Evolutionary conservation across 495 filamentous ascomycete genomes (phyloP), one percentile per base, ranked within the genome.

Genomic region (Haplographium delicatum): DNA sequence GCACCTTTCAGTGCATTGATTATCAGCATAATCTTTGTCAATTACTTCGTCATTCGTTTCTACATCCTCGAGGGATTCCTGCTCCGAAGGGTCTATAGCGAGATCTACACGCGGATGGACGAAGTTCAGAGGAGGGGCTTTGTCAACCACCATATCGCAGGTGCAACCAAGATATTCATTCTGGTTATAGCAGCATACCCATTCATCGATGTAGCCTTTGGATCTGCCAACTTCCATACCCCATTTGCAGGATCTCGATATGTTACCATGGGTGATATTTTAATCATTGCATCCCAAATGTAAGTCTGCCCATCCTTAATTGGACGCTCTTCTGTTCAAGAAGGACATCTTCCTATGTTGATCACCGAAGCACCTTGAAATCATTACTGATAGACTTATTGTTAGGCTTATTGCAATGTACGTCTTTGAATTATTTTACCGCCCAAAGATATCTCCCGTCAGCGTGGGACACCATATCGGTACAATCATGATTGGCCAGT

Each of bases 111-210:
- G 0, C 18, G 56, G 3, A 59, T 75, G 28, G 61, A 60, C 40
- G 71, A 72, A 23, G 15, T 47, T 2, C 63, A 67, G 35, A 63
- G 71, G 5, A 66, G 71, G 2, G 72, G 72, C 0, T 74, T 76
- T 53, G 56, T 76, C 24, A 75, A 76, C 47, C 72, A 76, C 46
- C 73, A 75, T 47, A 69, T 76, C 16, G 70, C 73, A 13, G 72
- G 71, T 0, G 23, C 47, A 0, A 75, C 69, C 5, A 76, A 76
- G 31, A 40, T 75, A 11, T 1, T 70, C 27, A 69, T 75, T 15
- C 54, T 74, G 1, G 49, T 73, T 20, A 20, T 68, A 1, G 70
- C 68, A 0, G 68, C 62, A 11, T 73, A 75, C 51, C 72, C 73
- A 0, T 75, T 76, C 42, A 60, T 74, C 33, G 44, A 54, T 34